These are phyloP conservation scores for Scheffersomyces amazonensis DNA, from an alignment of 805 yeast genomes.

Conservation along the genomic window DNA sequence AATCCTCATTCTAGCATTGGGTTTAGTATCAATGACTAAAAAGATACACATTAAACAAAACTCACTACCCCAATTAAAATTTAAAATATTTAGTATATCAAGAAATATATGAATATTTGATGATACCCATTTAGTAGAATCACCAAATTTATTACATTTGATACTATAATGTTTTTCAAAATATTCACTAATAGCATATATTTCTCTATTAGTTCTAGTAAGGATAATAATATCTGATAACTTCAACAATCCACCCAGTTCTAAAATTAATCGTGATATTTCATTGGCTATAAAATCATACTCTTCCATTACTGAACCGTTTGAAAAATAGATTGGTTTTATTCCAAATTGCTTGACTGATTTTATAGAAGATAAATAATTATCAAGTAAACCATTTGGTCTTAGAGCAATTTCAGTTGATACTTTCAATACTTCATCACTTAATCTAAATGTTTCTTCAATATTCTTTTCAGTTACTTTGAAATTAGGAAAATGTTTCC, in stretches of 20 bases:
- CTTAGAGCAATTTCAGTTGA: constrained; percentile 28
- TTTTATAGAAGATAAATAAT: constrained; percentile 4
- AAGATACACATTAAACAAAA: constrained; percentile 28
- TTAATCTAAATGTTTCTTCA: constrained; percentile 56
- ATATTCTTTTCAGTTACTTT: constrained; percentile 30
- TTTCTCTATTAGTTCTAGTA: constrained; percentile 49
- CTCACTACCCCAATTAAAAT: constrained; percentile 28
- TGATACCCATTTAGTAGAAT: constrained; percentile 52
- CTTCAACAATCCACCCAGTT: constrained; percentile 40
- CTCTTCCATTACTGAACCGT: constrained; percentile 30
- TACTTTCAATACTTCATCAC: constrained; percentile 52
- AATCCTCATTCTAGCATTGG: constrained; percentile 20
- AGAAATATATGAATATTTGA: constrained; percentile 43
- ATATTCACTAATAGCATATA: constrained; percentile 35
- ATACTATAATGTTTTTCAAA: constrained; percentile 38
- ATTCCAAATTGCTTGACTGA: constrained; percentile 16
- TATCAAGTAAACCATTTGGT: constrained; percentile 3
- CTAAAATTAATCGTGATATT: constrained; percentile 36
- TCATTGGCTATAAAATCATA: constrained; percentile 43
- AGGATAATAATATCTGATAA: constrained; percentile 53
- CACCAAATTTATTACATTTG: constrained; percentile 40
- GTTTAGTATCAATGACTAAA: constrained; percentile 19
- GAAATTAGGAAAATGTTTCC: constrained; percentile 15
- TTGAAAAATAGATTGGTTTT: constrained; percentile 19
- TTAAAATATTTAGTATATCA: constrained; percentile 46